Conservation (phyloP, 352 stramenopile species). For the Globisporangium spinosum region DNA sequence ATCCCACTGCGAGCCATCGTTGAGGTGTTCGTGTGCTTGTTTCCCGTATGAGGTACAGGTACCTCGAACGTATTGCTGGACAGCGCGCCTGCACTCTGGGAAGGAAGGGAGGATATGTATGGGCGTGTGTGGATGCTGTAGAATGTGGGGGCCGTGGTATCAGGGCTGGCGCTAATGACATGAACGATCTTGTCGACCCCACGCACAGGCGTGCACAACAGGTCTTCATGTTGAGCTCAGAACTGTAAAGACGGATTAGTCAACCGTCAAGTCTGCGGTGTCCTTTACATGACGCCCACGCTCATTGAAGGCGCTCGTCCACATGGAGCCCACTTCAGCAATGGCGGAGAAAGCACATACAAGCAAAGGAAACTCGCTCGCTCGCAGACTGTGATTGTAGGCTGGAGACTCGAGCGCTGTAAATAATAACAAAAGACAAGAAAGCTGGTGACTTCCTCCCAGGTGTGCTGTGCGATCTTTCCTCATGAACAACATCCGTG, state of each 20-base stretch:
- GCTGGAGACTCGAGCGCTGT: background rate
- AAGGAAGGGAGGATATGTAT: background rate
- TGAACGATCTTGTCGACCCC: background rate
- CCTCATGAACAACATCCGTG: background rate
- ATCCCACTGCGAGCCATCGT: background rate
- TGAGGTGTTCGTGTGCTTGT: background rate
- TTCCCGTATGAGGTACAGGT: background rate
- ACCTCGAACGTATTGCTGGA: background rate
- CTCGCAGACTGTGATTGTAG: background rate
- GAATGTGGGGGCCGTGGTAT: background rate
- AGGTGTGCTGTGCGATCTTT: background rate
- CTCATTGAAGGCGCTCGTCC: conserved; percentile 2
- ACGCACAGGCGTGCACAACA: background rate
- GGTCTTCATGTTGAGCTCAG: background rate
- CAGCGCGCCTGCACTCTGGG: background rate
- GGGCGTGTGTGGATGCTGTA: background rate
- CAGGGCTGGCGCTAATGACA: background rate
- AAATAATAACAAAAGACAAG: background rate
- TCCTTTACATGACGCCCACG: background rate
- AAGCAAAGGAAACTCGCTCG: background rate
- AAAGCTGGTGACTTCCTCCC: background rate
- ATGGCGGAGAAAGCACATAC: background rate
- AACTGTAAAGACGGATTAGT: background rate
- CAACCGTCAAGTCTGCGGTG: background rate
- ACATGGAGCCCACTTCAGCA: background rate